Conservation (phyloP, 345 rosid genomes). For the Populus pruinosa region DNA sequence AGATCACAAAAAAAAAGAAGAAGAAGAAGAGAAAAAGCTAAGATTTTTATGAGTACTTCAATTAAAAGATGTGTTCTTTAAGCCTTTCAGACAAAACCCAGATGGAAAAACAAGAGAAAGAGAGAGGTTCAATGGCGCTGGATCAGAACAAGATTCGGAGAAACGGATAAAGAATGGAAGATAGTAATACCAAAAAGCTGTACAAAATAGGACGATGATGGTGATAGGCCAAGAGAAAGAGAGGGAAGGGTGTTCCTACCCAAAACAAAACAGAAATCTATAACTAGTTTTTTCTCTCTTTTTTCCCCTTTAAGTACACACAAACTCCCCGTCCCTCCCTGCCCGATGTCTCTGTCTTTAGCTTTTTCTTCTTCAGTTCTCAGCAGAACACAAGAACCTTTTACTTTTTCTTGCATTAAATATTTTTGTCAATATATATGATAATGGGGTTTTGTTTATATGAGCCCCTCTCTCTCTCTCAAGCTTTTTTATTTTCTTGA, state of each 20-base stretch:
- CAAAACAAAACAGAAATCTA: slow-evolving; percentile 22
- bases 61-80: not conserved
- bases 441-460: not conserved
- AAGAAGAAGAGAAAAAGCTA: not conserved
- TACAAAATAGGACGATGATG: slow-evolving; percentile 35
- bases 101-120: not conserved
- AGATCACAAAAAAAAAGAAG: slow-evolving; percentile 2
- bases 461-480: not conserved
- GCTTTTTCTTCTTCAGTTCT: slow-evolving; percentile 24
- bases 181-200: slow-evolving; percentile 16
- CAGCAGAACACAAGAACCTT: slow-evolving; percentile 17
- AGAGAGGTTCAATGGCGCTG: not conserved
- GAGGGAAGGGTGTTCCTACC: slow-evolving; percentile 16
- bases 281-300: not conserved
- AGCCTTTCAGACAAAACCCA: slow-evolving; percentile 25
- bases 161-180: slow-evolving; percentile 15
- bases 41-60: not conserved
- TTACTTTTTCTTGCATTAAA: not conserved
- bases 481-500: slow-evolving; percentile 5
- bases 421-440: not conserved
- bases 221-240: slow-evolving; percentile 31
- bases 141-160: slow-evolving; percentile 3
- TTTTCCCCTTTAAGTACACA: slow-evolving; percentile 5
- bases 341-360: slow-evolving; percentile 29
- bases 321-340: not conserved